Evolutionary conservation across 2,329 filamentous ascomycete species (phyloP).

Genomic region (Sporothrix schenckii): DNA sequence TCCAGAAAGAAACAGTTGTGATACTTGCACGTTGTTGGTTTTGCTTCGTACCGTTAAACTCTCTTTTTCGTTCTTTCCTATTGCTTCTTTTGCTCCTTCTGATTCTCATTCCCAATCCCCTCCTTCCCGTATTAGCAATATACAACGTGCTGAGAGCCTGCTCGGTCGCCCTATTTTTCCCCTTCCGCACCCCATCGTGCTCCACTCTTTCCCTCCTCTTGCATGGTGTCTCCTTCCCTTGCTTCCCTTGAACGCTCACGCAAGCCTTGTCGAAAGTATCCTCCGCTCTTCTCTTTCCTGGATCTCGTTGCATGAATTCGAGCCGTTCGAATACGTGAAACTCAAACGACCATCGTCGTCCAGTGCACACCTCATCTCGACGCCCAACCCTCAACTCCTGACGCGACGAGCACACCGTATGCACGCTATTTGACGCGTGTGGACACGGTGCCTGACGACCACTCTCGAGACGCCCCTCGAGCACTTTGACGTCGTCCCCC

Average conservation of each 20-base stretch:
- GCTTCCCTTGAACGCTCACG: background rate
- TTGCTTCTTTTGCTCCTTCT: background rate
- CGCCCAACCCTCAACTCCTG: conserved; percentile 3
- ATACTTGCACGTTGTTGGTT: background rate
- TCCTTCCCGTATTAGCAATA: background rate
- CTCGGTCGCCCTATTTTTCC: conserved; percentile 30
- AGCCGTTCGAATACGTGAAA: background rate
- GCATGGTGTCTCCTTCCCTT: conserved; percentile 21
- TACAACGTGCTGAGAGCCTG: conserved; percentile 2
- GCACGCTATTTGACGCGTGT: conserved; percentile 22
- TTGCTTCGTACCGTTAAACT: background rate
- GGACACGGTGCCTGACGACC: conserved; percentile 20
- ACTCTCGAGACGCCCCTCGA: conserved; percentile 17
- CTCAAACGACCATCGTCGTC: background rate
- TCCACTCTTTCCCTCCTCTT: conserved; percentile 30
- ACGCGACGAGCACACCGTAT: conserved; percentile 23
- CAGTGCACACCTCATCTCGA: background rate
- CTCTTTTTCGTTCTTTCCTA: conserved; percentile 9
- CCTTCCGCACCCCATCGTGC: conserved; percentile 29
- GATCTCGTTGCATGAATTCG: conserved; percentile 1
- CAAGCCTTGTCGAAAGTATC: conserved; percentile 22
- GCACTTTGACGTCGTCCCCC: conserved; percentile 23
- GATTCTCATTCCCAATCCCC: background rate
- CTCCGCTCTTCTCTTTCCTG: background rate
- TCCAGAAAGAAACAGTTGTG: conserved; percentile 21